phyloP scores from a whole-genome alignment of 257 asterid genomes.

The Nicotiana tabacum region DNA sequence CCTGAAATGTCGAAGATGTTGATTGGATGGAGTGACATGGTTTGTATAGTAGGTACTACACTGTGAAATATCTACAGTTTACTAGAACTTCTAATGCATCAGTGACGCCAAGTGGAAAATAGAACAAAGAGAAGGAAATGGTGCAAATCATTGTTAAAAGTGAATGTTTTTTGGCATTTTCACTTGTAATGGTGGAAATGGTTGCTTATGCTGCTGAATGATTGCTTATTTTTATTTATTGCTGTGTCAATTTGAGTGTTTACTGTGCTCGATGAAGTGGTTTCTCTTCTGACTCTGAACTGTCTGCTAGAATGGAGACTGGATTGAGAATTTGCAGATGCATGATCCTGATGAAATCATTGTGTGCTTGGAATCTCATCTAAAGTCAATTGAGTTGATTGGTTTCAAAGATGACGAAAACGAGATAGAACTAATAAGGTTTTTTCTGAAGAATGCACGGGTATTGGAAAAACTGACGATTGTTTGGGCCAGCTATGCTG shows the following conservation, averaged over 20 bases:
- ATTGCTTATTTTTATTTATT: background rate
- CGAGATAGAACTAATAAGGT: background rate
- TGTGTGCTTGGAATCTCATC: slow-evolving; percentile 10
- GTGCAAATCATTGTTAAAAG: background rate
- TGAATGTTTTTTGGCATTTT: background rate
- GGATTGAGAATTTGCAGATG: background rate
- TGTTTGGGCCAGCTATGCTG: background rate
- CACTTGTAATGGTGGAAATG: background rate
- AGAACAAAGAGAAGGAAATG: background rate
- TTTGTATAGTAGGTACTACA: background rate
- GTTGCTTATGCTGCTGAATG: background rate
- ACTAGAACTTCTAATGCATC: background rate
- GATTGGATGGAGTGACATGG: background rate
- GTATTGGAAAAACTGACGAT: background rate
- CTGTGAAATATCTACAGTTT: background rate
- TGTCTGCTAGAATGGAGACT: background rate
- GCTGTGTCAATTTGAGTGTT: background rate
- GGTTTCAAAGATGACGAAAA: background rate
- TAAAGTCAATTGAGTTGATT: background rate
- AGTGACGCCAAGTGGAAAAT: background rate
- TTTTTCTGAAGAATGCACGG: slow-evolving; percentile 6
- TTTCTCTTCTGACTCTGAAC: background rate
- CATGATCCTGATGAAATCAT: slow-evolving; percentile 6
- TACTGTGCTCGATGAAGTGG: background rate
- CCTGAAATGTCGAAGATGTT: background rate